Evolutionary conservation across 2,329 filamentous ascomycete genomes (phyloP).

Genomic region (Pseudocercospora crystallina): DNA sequence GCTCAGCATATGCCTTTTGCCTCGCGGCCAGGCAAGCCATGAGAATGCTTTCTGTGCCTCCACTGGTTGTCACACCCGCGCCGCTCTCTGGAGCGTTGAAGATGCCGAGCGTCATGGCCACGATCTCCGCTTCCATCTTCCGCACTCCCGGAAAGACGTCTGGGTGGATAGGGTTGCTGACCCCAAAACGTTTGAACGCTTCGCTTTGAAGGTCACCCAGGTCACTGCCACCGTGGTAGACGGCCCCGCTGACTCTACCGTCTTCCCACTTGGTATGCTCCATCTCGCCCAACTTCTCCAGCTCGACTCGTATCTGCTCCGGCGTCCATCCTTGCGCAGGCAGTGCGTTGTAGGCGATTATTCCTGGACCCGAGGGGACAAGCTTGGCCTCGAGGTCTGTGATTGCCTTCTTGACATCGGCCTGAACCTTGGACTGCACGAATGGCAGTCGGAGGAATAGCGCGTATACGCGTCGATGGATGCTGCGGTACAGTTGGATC

Average conservation of each 20-base stretch:
- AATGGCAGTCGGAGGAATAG: conserved; percentile 84
- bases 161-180: conserved; percentile 94
- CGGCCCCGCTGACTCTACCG: conserved; percentile 87
- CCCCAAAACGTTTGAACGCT: conserved; percentile 90
- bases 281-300: conserved; percentile 76
- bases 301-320: conserved; percentile 76
- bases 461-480: conserved; percentile 75
- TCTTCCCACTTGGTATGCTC: conserved; percentile 97
- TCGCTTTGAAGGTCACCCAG: conserved; percentile 83
- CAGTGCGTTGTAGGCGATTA: conserved; percentile 71
- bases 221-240: conserved; percentile 89
- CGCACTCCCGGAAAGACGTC: conserved; percentile 96
- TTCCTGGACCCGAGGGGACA: conserved; percentile 67
- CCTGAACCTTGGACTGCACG: conserved; percentile 80
- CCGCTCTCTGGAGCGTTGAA: conserved; percentile 87
- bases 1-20: conserved; percentile 82
- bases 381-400: conserved; percentile 81
- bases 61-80: conserved; percentile 85
- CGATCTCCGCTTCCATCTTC: conserved; percentile 99
- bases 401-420: conserved; percentile 77
- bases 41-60: conserved; percentile 93
- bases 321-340: conserved; percentile 81
- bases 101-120: conserved; percentile 78
- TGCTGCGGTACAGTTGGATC: conserved; percentile 68
- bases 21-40: conserved; percentile 91